Evolutionary conservation across 2,329 filamentous ascomycete species (phyloP).

Genomic region (Hypoxylon sp.): DNA sequence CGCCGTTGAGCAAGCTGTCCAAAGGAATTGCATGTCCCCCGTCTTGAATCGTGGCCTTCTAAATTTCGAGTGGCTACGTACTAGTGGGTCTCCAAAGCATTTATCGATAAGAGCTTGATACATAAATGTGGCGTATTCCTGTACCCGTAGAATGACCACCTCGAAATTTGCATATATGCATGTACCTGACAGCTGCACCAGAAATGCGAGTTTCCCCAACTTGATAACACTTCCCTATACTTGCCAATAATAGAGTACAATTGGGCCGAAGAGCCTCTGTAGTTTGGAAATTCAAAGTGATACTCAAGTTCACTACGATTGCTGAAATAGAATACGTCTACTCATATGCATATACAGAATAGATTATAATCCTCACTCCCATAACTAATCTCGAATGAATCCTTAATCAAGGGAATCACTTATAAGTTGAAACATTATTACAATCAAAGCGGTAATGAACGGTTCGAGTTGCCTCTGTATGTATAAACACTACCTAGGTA

Average conservation of each 20-base stretch:
- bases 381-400: background rate
- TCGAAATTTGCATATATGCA: background rate
- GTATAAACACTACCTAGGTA: background rate
- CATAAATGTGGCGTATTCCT: conserved; percentile 14
- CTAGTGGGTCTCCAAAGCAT: conserved; percentile 20
- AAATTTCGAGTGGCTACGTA: conserved; percentile 44
- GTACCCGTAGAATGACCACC: background rate
- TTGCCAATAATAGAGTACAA: too few species aligned
- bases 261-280: too few species aligned
- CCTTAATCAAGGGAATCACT: background rate
- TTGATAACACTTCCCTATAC: too few species aligned
- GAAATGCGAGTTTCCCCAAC: background rate
- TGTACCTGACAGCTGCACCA: conserved; percentile 8
- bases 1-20: conserved; percentile 37
- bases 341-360: background rate
- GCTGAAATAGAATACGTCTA: background rate
- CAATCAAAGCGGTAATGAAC: background rate
- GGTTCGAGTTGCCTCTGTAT: conserved; percentile 5
- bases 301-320: too few species aligned
- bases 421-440: background rate
- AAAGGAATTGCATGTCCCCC: conserved; percentile 27
- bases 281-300: too few species aligned
- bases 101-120: conserved; percentile 46
- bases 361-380: background rate
- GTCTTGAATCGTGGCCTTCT: conserved; percentile 52